phyloP scores from a whole-genome alignment of 306 rosid genomes.

The Citrullus amarus region DNA sequence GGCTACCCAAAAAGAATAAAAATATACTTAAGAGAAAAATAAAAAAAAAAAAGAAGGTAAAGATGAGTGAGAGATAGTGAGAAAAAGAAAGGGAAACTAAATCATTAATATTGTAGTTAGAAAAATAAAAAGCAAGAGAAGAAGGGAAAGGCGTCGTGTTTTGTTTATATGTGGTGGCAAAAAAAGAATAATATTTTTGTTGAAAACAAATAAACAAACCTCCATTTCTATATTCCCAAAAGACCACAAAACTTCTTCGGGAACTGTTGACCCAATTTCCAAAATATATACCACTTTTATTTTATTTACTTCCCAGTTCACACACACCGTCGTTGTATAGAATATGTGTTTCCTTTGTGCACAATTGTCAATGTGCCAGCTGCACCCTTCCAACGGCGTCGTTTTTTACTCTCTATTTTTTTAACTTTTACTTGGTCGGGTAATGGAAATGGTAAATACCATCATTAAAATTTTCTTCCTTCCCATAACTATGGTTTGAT shows the following conservation, averaged over 20 bases:
- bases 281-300: slow-evolving; percentile 8
- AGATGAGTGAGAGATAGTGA: too few relatives aligned
- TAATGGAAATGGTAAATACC: not conserved
- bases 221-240: slow-evolving; percentile 13
- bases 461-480: not conserved
- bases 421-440: not conserved
- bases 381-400: not conserved
- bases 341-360: not conserved
- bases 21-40: not conserved
- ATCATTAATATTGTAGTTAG: not conserved
- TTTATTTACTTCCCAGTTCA: not conserved
- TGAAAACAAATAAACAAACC: not conserved
- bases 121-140: not conserved
- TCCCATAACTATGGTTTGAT: not conserved
- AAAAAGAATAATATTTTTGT: slow-evolving; percentile 23
- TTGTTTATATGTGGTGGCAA: slow-evolving; percentile 17
- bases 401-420: not conserved
- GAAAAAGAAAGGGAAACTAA: not conserved
- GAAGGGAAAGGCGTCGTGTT: slow-evolving; percentile 39
- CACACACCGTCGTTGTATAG: not conserved
- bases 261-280: slow-evolving; percentile 26
- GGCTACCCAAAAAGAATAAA: not conserved
- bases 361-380: not conserved
- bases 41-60: too few relatives aligned
- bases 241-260: slow-evolving; percentile 4